A percentile compares a stretch with the other conserved stretches of the same genome.
phyloP scores from a whole-genome alignment of 345 rosid genomes.

The Lepidium didymum region DNA sequence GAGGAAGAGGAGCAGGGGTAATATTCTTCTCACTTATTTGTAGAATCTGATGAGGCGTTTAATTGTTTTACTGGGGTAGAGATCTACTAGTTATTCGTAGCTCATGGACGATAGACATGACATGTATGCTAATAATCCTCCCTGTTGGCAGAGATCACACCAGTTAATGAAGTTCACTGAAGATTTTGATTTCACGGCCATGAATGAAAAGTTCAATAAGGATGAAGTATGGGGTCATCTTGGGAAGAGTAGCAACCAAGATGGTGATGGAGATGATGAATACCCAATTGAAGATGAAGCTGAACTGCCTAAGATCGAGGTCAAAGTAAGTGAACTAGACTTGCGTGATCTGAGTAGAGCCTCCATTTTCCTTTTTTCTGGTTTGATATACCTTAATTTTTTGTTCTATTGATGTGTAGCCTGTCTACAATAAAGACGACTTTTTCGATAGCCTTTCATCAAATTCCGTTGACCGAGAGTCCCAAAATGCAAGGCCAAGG shows the following conservation, averaged over 20 bases:
- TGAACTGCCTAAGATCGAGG: conserved; percentile 41
- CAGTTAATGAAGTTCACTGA: conserved; percentile 66
- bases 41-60: neutral
- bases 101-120: neutral
- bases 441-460: conserved; percentile 80
- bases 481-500: conserved; percentile 60
- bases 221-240: conserved; percentile 97
- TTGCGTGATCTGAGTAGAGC: neutral
- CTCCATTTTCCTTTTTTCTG: neutral
- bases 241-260: conserved; percentile 56
- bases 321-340: conserved; percentile 35
- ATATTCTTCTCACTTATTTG: conserved; percentile 2
- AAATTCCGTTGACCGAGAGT: conserved; percentile 39
- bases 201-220: conserved; percentile 95
- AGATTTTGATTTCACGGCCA: conserved; percentile 86
- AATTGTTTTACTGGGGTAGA: neutral
- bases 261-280: conserved; percentile 51
- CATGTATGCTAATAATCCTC: neutral
- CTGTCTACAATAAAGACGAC: conserved; percentile 87
- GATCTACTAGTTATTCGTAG: neutral
- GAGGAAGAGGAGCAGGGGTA: conserved; percentile 96
- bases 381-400: neutral
- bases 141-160: conserved; percentile 35
- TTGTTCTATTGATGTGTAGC: conserved; percentile 37
- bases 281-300: conserved; percentile 40